These are phyloP conservation scores for Prorocentrum cordatum DNA, from an alignment of 169 alveolate species.

Conservation along the genomic window DNA sequence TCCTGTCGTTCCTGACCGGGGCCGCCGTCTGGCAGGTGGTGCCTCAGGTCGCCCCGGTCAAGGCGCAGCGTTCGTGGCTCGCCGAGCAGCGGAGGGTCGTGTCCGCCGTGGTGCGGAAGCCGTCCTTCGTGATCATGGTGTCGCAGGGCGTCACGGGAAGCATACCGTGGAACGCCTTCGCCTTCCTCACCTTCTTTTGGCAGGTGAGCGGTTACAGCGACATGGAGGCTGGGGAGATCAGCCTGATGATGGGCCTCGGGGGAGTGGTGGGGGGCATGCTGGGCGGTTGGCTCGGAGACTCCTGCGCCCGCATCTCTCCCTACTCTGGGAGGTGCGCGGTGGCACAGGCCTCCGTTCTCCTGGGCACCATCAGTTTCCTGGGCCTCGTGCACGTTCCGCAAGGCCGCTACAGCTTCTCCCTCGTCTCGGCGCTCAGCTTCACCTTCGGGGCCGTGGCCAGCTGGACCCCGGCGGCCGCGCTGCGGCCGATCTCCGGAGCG, in stretches of 20 bases:
- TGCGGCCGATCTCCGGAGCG: constrained; percentile 68
- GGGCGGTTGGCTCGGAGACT: constrained; percentile 54
- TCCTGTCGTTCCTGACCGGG: too few species aligned
- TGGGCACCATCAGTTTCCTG: constrained; percentile 10
- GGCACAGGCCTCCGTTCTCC: constrained; percentile 26
- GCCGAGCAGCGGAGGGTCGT: constrained; percentile 43
- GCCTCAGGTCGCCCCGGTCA: neutral
- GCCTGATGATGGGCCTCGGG: constrained; percentile 6
- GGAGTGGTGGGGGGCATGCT: constrained; percentile 14
- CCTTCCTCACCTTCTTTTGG: constrained; percentile 23
- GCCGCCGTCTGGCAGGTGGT: too few species aligned
- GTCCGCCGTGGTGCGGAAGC: constrained; percentile 4
- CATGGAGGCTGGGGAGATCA: constrained; percentile 4
- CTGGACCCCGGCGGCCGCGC: constrained; percentile 43
- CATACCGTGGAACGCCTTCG: constrained; percentile 53
- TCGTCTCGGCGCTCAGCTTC: neutral
- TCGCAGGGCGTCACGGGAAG: constrained; percentile 52
- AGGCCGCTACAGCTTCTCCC: too few species aligned
- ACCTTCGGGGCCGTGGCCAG: neutral
- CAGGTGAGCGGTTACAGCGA: constrained; percentile 40
- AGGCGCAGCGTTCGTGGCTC: constrained; percentile 9
- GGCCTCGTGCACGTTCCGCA: too few species aligned
- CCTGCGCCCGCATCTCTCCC: constrained; percentile 13
- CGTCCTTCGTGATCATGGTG: constrained; percentile 49
- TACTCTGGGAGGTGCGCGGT: constrained; percentile 15